Evolutionary conservation across 768 basidiomycete genomes (phyloP).

Genomic region (Hirschioporus abietinus): DNA sequence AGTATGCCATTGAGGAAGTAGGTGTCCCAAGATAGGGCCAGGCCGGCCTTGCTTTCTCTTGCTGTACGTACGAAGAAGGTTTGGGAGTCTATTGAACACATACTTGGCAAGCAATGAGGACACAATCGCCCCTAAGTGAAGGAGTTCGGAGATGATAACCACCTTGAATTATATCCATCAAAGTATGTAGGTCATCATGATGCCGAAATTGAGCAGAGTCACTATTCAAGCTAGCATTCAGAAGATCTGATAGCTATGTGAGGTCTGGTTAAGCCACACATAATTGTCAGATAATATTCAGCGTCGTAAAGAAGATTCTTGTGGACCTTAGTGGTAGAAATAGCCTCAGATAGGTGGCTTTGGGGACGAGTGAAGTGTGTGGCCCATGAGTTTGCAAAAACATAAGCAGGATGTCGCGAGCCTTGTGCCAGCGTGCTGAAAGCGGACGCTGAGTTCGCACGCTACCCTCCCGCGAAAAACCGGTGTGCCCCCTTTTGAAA

Average conservation of each 20-base stretch:
- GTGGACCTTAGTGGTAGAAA: neutral
- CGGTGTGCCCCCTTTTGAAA: conserved; percentile 6
- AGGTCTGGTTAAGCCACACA: neutral
- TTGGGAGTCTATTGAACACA: neutral
- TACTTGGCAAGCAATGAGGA: neutral
- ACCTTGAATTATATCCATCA: neutral
- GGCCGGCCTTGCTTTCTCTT: neutral
- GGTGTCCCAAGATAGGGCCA: neutral
- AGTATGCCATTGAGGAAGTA: neutral
- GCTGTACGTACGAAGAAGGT: neutral
- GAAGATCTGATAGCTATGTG: neutral
- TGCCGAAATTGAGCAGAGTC: neutral
- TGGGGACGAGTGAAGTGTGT: neutral
- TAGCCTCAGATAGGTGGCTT: neutral
- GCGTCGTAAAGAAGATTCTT: neutral
- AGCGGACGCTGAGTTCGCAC: conserved; percentile 11
- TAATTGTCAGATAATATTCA: neutral
- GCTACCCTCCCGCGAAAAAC: conserved; percentile 6
- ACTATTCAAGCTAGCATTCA: neutral
- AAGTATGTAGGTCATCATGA: neutral
- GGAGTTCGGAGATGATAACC: neutral
- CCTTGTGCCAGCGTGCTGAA: conserved; percentile 5
- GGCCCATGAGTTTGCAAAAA: conserved; percentile 2
- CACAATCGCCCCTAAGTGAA: neutral
- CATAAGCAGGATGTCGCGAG: conserved; percentile 8